Percentiles rank a stretch among this genome's conserved stretches.
Conservation (phyloP, 345 rosid genomes). For the Eucalyptus paniculata region DNA sequence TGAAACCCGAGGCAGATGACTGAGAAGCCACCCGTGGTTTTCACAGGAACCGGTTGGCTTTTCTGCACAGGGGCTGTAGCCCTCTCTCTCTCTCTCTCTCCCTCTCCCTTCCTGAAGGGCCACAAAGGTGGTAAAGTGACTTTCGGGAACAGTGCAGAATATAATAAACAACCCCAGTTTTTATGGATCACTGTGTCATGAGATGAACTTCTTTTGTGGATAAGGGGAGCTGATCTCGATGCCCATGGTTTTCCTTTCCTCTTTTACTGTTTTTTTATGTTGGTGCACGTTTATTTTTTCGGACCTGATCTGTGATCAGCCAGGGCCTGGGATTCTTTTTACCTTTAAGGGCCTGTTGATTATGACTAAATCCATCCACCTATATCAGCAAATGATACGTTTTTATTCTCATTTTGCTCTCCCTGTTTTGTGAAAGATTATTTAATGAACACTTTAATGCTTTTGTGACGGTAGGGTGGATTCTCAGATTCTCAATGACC, state of each 20-base stretch:
- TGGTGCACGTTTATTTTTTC: neutral
- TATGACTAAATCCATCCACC: neutral
- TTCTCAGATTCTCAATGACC: neutral
- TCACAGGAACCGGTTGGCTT: neutral
- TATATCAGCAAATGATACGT: neutral
- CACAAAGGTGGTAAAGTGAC: neutral
- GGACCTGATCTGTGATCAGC: neutral
- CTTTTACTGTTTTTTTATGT: neutral
- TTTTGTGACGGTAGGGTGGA: neutral
- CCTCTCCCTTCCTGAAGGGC: neutral
- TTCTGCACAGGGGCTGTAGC: neutral
- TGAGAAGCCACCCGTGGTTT: neutral
- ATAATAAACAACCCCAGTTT: neutral
- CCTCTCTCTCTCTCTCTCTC: neutral
- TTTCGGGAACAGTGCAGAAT: neutral
- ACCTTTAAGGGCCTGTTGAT: neutral
- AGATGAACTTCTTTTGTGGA: neutral
- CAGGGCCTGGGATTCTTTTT: neutral
- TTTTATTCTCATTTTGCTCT: neutral
- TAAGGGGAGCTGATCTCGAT: neutral
- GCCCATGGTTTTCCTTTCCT: neutral
- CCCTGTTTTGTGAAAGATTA: neutral
- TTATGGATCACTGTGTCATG: neutral
- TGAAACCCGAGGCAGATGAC: neutral
- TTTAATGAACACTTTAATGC: neutral